phyloP scores from a whole-genome alignment of 441 rosid genomes.

The Euphorbia celastroides region DNA sequence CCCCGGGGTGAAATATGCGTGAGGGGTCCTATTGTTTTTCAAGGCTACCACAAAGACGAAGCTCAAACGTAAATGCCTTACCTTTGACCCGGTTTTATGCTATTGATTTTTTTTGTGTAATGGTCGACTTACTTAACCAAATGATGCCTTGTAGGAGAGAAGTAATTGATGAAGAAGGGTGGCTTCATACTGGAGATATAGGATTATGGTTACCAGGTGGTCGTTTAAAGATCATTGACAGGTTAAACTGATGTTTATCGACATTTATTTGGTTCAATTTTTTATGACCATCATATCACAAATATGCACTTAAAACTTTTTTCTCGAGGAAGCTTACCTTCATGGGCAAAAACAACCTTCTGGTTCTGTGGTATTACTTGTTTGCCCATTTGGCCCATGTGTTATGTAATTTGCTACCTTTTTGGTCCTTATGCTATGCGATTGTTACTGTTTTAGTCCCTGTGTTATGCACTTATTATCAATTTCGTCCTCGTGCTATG shows the following conservation, averaged over 20 bases:
- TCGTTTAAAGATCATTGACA: conserved; percentile 89
- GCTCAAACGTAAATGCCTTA: conserved; percentile 60
- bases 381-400: too few species aligned
- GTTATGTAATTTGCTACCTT: too few species aligned
- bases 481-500: too few species aligned
- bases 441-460: too few species aligned
- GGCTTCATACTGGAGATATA: conserved; percentile 97
- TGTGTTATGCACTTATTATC: too few species aligned
- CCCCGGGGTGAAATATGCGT: conserved; percentile 98
- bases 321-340: too few species aligned
- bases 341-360: too few species aligned
- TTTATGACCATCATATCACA: background rate
- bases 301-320: too few species aligned
- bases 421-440: too few species aligned
- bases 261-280: conserved; percentile 13
- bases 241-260: conserved; percentile 34
- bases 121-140: conserved; percentile 11
- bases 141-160: conserved; percentile 59
- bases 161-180: conserved; percentile 80
- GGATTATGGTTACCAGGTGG: conserved; percentile 93
- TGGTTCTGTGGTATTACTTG: too few species aligned
- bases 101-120: conserved; percentile 10
- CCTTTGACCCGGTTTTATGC: conserved; percentile 14
- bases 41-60: conserved; percentile 87
- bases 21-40: conserved; percentile 84